Base-by-base conservation (phyloP, 208 protist genomes). In the Paratrypanosoma confusum region DNA sequence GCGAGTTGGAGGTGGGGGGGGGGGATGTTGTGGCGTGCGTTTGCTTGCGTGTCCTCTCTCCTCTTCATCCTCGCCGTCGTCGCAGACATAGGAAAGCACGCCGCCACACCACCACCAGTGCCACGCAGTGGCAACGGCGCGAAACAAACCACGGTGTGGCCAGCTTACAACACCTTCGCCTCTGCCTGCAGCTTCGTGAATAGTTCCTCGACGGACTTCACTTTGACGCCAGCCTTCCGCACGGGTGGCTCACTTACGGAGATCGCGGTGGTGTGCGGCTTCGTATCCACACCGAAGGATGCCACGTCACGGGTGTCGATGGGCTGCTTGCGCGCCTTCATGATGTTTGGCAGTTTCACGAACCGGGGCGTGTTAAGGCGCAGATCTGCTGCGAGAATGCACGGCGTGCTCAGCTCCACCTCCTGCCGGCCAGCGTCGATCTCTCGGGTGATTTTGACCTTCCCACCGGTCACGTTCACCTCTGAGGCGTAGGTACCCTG, bases 311-410 rank as follows among this genome's bases (percentile, higher is more conserved):
- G 86, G 8, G 57, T 75, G 39, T 95, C 89, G 50, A 96, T 76
- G 4, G 80, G 71, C 71, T 97, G 97, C 69, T 97, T 97, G 57
- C 95, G 89, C 13, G 95, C 95, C 75, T 97, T 96, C 93, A 98
- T 98, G 60, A 98, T 97, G 57, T 96, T 96, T n/a, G 88, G 93
- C 37, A 98, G 72, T 57, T 91, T 97, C 11, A 90, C 86, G 57
- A 96, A 97, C 34, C 91, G 71, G 5, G 92, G 93, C 29, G 96
- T 95, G 68, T 98, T 98, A 42, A 98, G 80, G 31, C 83, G 81
- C 35, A 88, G 74, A 55, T 97, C 93, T 20, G 74, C 72, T 6
- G 80, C 74, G 24, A 96, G 39, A 11, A 97, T 84, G 50, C 73
- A 81, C 4, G 90, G 89, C 25, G 79, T 74, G 13, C 76, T 65